Evolutionary conservation across 2,329 filamentous ascomycete genomes (phyloP).

Genomic region (Juglanconis oblonga): DNA sequence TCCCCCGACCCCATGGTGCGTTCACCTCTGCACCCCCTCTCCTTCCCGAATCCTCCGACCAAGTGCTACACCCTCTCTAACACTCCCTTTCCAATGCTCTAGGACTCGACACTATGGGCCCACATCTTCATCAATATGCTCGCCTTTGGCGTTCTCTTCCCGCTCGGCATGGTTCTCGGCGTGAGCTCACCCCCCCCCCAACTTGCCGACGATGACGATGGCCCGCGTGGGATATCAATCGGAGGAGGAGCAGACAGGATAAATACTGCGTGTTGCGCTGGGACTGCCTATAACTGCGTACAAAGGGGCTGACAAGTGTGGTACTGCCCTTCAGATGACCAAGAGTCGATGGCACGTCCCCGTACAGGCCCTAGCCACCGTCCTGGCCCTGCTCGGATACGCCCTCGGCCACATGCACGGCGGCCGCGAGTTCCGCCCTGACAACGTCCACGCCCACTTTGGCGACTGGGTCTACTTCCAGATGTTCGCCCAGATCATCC

Average conservation of each 20-base stretch:
- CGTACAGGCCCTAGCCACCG: constrained; percentile 70
- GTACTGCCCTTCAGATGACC: constrained; percentile 59
- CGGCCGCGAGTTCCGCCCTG: constrained; percentile 74
- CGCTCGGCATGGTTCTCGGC: constrained; percentile 90
- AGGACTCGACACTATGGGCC: constrained; percentile 85
- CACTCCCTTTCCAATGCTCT: constrained; percentile 4
- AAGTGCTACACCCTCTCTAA: neutral
- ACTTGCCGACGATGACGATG: neutral
- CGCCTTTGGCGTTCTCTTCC: constrained; percentile 89
- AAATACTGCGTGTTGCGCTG: neutral
- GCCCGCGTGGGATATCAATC: neutral
- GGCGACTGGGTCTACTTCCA: constrained; percentile 78
- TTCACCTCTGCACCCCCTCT: constrained; percentile 14
- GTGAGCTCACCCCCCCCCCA: constrained; percentile 49
- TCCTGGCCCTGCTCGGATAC: constrained; percentile 78
- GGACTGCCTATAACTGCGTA: no score
- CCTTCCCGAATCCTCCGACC: neutral
- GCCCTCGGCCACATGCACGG: constrained; percentile 89
- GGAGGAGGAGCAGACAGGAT: neutral
- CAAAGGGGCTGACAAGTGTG: neutral
- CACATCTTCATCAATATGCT: constrained; percentile 88
- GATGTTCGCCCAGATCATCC: constrained; percentile 69
- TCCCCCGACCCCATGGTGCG: constrained; percentile 73
- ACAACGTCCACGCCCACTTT: constrained; percentile 79
- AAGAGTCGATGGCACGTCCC: constrained; percentile 95